Conservation (phyloP, 441 rosid genomes). For the Pelargonium citronellum region DNA sequence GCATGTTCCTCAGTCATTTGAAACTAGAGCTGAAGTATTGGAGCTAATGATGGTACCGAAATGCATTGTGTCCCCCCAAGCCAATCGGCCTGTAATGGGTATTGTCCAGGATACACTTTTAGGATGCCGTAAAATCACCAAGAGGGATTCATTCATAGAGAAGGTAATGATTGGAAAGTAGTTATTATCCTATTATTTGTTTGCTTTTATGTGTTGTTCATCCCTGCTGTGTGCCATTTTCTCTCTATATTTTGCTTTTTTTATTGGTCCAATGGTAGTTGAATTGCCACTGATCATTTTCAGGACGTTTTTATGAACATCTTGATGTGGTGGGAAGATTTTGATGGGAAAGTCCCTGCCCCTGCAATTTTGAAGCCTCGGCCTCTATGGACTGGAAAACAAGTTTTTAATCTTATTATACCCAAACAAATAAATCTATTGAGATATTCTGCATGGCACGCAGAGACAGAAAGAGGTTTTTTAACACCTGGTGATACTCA, state of each 20-base stretch:
- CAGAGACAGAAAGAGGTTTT: constrained; percentile 70
- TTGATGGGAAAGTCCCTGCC: constrained; percentile 96
- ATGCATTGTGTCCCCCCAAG: constrained; percentile 94
- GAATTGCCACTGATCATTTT: constrained; percentile 18
- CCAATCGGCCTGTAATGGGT: constrained; percentile 99
- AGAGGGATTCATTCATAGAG: constrained; percentile 97
- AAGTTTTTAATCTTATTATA: constrained; percentile 92
- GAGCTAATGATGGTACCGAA: constrained; percentile 99
- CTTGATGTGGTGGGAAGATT: constrained; percentile 99
- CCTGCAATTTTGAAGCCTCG: constrained; percentile 91
- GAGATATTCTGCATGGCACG: constrained; percentile 89
- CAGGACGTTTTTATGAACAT: constrained; percentile 99
- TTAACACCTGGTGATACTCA: constrained; percentile 91
- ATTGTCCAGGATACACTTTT: constrained; percentile 97
- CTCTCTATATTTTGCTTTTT: constrained; percentile 13
- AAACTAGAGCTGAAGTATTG: constrained; percentile 90
- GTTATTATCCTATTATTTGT: neutral
- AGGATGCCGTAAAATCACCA: constrained; percentile 97
- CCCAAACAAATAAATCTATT: constrained; percentile 97
- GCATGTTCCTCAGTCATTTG: constrained; percentile 97
- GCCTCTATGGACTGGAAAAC: constrained; percentile 98
- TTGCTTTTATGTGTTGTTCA: neutral
- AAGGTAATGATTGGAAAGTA: constrained; percentile 45
- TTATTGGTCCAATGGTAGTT: neutral
- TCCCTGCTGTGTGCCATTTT: neutral